Percentiles rank a stretch among this genome's conserved stretches.
These are phyloP conservation scores for Ceratocystis diversiconidia DNA, from an alignment of 2,329 filamentous ascomycete species.

Conservation along the genomic window DNA sequence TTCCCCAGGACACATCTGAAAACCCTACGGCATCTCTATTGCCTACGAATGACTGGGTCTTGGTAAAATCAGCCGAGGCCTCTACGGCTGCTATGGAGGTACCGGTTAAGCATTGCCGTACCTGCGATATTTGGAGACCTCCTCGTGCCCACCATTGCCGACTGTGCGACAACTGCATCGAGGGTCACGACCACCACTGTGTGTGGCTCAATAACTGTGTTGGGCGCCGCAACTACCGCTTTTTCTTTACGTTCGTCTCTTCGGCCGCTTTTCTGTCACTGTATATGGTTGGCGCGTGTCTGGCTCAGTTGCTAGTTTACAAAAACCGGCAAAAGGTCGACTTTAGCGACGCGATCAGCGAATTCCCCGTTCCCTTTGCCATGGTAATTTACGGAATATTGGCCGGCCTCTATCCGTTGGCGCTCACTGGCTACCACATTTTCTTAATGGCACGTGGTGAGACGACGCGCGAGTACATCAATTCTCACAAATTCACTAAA, in stretches of 20 bases:
- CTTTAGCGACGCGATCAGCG: slow-evolving; percentile 53
- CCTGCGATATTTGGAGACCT: slow-evolving; percentile 93
- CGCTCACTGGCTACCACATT: slow-evolving; percentile 75
- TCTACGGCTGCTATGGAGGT: slow-evolving; percentile 87
- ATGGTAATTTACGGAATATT: slow-evolving; percentile 75
- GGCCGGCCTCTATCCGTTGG: slow-evolving; percentile 63
- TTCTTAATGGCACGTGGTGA: slow-evolving; percentile 85
- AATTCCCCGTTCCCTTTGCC: slow-evolving; percentile 69
- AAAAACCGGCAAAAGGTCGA: slow-evolving; percentile 45
- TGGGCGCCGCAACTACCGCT: slow-evolving; percentile 91
- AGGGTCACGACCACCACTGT: slow-evolving; percentile 95
- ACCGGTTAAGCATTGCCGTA: slow-evolving; percentile 94
- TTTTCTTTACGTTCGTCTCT: slow-evolving; percentile 85
- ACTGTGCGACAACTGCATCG: slow-evolving; percentile 91
- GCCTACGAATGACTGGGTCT: slow-evolving; percentile 82
- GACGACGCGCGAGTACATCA: slow-evolving; percentile 91
- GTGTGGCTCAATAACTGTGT: slow-evolving; percentile 99
- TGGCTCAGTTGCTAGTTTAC: slow-evolving; percentile 72
- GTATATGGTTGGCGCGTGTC: slow-evolving; percentile 60
- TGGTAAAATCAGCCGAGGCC: slow-evolving; percentile 66
- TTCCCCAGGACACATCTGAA: slow-evolving; percentile 62
- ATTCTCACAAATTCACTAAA: slow-evolving; percentile 87
- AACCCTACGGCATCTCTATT: slow-evolving; percentile 73
- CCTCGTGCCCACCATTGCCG: slow-evolving; percentile 93
- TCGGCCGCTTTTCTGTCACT: slow-evolving; percentile 62